Conservation (phyloP, 208 protist genomes). For the Wallacemonas sp. region DNA sequence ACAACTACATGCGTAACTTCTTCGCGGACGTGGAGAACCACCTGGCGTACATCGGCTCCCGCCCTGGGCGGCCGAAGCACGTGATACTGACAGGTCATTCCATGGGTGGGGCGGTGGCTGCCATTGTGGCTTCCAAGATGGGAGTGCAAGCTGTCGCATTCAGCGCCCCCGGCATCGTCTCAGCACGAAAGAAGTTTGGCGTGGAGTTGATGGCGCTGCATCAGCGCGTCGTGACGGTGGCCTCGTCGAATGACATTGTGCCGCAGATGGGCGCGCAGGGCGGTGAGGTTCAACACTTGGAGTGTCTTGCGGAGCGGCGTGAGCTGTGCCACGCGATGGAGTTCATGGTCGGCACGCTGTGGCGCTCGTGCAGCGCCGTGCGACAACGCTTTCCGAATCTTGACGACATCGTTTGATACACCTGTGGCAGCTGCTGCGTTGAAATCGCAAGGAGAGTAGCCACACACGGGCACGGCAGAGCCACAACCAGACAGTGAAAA, state of each 20-base stretch:
- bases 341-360: slow-evolving; percentile 72
- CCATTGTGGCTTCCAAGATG: slow-evolving; percentile 68
- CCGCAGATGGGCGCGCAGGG: slow-evolving; percentile 57
- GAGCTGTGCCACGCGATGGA: slow-evolving; percentile 86
- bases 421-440: background rate
- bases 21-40: slow-evolving; percentile 80
- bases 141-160: slow-evolving; percentile 72
- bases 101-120: slow-evolving; percentile 67
- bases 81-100: slow-evolving; percentile 83
- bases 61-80: slow-evolving; percentile 28
- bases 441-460: background rate
- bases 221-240: slow-evolving; percentile 54
- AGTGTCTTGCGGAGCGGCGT: slow-evolving; percentile 61
- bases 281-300: slow-evolving; percentile 74
- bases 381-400: slow-evolving; percentile 56
- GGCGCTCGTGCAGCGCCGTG: slow-evolving; percentile 66
- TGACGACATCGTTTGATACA: slow-evolving; percentile 36
- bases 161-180: slow-evolving; percentile 62
- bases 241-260: slow-evolving; percentile 78
- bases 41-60: slow-evolving; percentile 50
- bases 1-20: slow-evolving; percentile 82
- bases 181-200: slow-evolving; percentile 59
- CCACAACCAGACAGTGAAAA: too few species aligned
- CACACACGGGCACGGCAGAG: too few species aligned
- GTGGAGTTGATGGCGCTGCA: slow-evolving; percentile 45